A percentile compares a stretch with the other conserved stretches of the same genome.
Evolutionary conservation across 2,329 filamentous ascomycete genomes (phyloP).

Genomic region (Lasiodiplodia sp.): DNA sequence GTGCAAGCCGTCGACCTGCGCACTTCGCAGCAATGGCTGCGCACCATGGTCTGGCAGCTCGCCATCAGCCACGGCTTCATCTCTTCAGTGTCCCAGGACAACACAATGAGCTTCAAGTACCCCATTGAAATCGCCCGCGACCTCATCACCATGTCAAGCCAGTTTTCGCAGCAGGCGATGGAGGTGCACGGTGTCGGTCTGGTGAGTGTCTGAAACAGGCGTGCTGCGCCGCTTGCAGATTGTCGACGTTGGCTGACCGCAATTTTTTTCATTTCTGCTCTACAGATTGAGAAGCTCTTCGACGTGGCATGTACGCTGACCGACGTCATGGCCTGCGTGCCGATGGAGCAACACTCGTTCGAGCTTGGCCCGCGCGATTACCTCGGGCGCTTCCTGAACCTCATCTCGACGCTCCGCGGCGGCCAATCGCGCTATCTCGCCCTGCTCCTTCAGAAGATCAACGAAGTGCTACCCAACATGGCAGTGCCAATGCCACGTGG

Average conservation of each 20-base stretch:
- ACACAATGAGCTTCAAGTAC: constrained; percentile 68
- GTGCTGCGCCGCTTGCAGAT: constrained; percentile 11
- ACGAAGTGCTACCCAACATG: constrained; percentile 69
- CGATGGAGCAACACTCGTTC: constrained; percentile 64
- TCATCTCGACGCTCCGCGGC: constrained; percentile 74
- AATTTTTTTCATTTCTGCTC: constrained; percentile 26
- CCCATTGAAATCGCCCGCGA: constrained; percentile 69
- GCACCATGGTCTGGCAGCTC: constrained; percentile 75
- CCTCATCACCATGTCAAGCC: constrained; percentile 68
- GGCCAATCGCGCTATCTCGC: constrained; percentile 80
- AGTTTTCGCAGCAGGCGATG: constrained; percentile 75
- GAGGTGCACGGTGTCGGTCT: constrained; percentile 78
- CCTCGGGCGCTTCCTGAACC: constrained; percentile 70
- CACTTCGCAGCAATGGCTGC: constrained; percentile 74
- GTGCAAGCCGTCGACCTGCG: constrained; percentile 74
- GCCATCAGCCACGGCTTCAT: constrained; percentile 71
- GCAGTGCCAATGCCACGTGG: constrained; percentile 40
- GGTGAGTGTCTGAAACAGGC: constrained; percentile 57
- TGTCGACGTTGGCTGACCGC: constrained; percentile 13
- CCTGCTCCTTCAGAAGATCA: constrained; percentile 76
- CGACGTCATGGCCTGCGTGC: constrained; percentile 72
- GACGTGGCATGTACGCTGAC: constrained; percentile 76
- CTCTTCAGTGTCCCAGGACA: constrained; percentile 64
- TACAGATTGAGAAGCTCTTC: constrained; percentile 78
- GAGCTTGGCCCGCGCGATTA: constrained; percentile 74